Evolutionary conservation across 345 rosid genomes (phyloP), one percentile per base, ranked within the genome.

Genomic region (Punica granatum): DNA sequence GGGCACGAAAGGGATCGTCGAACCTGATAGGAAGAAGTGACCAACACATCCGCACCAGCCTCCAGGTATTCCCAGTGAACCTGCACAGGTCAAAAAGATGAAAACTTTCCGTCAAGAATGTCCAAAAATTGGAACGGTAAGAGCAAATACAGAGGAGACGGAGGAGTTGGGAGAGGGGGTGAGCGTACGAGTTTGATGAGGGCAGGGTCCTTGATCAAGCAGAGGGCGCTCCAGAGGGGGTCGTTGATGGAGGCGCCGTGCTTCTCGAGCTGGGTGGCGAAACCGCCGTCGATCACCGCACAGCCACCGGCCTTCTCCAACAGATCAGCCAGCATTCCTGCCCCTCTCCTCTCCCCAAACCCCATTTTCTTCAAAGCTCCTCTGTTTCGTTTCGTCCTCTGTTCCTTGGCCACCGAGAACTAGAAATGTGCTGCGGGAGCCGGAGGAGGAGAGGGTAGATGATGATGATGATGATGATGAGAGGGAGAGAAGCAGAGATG

Each of bases 1-100:
- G 28, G n/a, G 21, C 68, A 1, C 25, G 32, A 30, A 26, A 26
- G 46, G 10, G 58, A 26, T 32, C 33, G 18, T 16, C 60, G 68
- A 43, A 90, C 97, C 96, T 93, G 98, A 70, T 93, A 93, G 53
- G 98, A 93, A 39, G 96, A 88, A 77, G 97, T 81, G 34, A 93
- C 88, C 77, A 93, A 65, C 65, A 90, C 75, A 77, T 93, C 94
- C 49, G 98, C 94, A 72, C 98, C 98, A 66, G 96, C 97, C 75
- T 90, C 98, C 79, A 93, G 67, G 70, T 84, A 93, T 43, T 93
- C 97, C 80, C 76, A 68, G 65, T 93, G 98, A 69, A 93, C 98
- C 98, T 93, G 69, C 80, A 72, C 11, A 48, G 14, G 26, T 44
- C 66, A 36, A 23, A 3, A 73, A 63, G 33, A 46, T 18, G 23